These are phyloP conservation scores for Cicer pinnatifidum DNA, from an alignment of 306 rosid genomes.

Conservation along the genomic window DNA sequence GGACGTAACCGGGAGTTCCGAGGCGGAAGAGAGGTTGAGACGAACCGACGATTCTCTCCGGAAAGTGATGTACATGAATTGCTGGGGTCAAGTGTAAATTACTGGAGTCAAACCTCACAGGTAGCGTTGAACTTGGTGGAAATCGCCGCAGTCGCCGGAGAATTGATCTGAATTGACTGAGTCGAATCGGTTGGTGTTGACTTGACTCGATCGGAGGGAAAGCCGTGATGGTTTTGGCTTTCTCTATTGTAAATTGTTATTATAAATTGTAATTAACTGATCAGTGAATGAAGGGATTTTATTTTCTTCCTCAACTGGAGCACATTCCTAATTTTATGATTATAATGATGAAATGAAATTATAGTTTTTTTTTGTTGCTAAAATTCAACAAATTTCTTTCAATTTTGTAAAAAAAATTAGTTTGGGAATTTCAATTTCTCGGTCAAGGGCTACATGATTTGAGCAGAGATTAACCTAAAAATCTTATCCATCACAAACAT, in stretches of 20 bases:
- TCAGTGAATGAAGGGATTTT: constrained; percentile 17
- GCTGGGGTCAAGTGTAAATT: constrained; percentile 77
- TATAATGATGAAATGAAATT: background rate
- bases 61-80: constrained; percentile 86
- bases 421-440: too few species aligned
- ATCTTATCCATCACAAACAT: too few species aligned
- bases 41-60: constrained; percentile 78
- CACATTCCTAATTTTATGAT: background rate
- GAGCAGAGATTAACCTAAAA: too few species aligned
- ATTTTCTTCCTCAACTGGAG: background rate
- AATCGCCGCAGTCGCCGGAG: constrained; percentile 27
- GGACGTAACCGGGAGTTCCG: constrained; percentile 49
- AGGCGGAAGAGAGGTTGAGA: constrained; percentile 45
- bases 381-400: background rate
- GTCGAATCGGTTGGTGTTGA: constrained; percentile 39
- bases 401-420: background rate
- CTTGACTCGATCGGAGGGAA: constrained; percentile 39
- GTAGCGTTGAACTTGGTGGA: constrained; percentile 32
- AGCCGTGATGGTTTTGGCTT: background rate
- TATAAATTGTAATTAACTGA: constrained; percentile 38
- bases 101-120: background rate
- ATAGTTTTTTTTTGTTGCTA: background rate
- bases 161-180: constrained; percentile 6
- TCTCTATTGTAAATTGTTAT: constrained; percentile 38
- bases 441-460: too few species aligned